Conservation (phyloP, 306 rosid genomes). For the Sesbania bispinosa region DNA sequence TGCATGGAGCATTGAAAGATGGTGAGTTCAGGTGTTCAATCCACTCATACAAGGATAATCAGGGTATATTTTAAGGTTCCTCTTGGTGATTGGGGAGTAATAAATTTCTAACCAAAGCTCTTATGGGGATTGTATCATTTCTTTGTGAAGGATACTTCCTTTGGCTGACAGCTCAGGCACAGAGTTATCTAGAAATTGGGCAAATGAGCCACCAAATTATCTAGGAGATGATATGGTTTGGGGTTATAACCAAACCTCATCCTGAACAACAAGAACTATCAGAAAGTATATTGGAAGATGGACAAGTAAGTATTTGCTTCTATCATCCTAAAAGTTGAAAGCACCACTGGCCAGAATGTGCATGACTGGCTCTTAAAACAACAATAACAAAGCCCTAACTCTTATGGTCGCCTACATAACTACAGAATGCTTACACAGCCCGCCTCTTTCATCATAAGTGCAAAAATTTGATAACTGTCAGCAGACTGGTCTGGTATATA, state of each 20-base stretch:
- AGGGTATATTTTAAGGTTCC: background rate
- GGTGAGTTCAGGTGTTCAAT: constrained; percentile 3
- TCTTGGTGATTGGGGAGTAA: background rate
- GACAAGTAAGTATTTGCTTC: background rate
- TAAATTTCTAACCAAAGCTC: background rate
- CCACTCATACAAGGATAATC: background rate
- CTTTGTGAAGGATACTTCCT: background rate
- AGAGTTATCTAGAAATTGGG: background rate
- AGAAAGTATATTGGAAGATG: background rate
- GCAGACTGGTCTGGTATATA: background rate
- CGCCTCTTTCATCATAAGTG: background rate
- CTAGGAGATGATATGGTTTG: background rate
- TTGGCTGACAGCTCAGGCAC: background rate
- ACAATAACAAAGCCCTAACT: background rate
- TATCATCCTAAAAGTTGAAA: constrained; percentile 6
- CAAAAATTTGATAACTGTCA: background rate
- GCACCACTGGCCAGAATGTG: background rate
- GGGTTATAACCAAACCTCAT: background rate
- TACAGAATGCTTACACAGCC: background rate
- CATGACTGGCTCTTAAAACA: background rate
- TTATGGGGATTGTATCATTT: background rate
- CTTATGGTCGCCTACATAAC: background rate
- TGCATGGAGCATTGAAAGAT: constrained; percentile 1
- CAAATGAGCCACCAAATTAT: constrained; percentile 3
- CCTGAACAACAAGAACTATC: background rate